Conservation (phyloP, 2,329 filamentous ascomycete species). For the Verticillium klebahnii region DNA sequence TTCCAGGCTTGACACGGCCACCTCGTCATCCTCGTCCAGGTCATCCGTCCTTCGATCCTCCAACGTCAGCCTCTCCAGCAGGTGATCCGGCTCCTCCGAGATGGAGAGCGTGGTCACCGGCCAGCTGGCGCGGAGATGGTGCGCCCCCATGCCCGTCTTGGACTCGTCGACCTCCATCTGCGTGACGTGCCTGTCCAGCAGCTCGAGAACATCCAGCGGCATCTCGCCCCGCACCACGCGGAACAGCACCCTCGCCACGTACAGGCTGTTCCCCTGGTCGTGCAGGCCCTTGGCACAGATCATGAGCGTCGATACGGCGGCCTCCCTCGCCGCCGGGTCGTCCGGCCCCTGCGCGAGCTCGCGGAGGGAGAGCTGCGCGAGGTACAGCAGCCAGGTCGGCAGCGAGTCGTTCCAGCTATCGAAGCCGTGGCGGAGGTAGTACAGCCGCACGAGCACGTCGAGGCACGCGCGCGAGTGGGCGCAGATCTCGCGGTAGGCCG, state of each 20-base stretch:
- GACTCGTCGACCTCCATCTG: conserved; percentile 11
- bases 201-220: conserved; percentile 10
- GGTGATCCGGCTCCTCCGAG: background rate
- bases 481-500: background rate
- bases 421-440: conserved; percentile 25
- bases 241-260: conserved; percentile 15
- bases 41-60: background rate
- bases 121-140: conserved; percentile 18
- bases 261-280: conserved; percentile 19
- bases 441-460: conserved; percentile 22
- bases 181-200: conserved; percentile 8
- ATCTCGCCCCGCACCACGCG: conserved; percentile 14
- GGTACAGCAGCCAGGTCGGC: conserved; percentile 11
- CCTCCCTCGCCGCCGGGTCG: conserved; percentile 9
- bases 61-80: background rate
- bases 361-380: conserved; percentile 16
- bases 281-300: conserved; percentile 20
- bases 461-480: conserved; percentile 11
- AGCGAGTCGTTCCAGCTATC: conserved; percentile 13
- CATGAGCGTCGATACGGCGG: conserved; percentile 16
- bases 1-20: background rate
- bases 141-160: conserved; percentile 10
- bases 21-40: background rate
- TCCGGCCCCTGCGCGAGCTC: conserved; percentile 7
- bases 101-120: conserved; percentile 6